Conservation (phyloP, 2,329 filamentous ascomycete species). For the Sarocladium kiliense region DNA sequence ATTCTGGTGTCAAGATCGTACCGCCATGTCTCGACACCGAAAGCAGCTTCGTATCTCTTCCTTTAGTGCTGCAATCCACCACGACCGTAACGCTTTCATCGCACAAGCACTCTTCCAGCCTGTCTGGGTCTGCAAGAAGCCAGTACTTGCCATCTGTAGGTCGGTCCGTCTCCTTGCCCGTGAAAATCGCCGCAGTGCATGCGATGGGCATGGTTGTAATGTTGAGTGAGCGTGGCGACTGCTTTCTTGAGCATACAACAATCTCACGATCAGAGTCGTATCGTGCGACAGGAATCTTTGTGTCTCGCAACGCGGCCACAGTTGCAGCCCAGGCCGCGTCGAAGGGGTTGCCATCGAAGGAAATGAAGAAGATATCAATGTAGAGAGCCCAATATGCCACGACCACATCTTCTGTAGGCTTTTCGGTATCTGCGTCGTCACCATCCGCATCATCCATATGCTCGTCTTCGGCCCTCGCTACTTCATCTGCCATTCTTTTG, state of each 20-base stretch:
- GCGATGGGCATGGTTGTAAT: slow-evolving; percentile 68
- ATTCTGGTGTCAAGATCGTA: slow-evolving; percentile 57
- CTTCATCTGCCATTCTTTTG: slow-evolving; percentile 42
- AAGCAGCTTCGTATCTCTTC: slow-evolving; percentile 53
- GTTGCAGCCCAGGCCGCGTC: slow-evolving; percentile 86
- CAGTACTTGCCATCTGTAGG: slow-evolving; percentile 51
- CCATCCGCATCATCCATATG: slow-evolving; percentile 34
- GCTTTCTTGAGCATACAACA: slow-evolving; percentile 64
- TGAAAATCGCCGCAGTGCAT: slow-evolving; percentile 74
- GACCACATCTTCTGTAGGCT: slow-evolving; percentile 38
- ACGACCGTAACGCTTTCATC: slow-evolving; percentile 78
- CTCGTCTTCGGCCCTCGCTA: slow-evolving; percentile 37
- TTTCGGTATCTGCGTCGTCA: slow-evolving; percentile 21
- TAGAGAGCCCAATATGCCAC: slow-evolving; percentile 95
- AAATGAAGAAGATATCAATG: slow-evolving; percentile 92
- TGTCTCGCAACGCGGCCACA: slow-evolving; percentile 73
- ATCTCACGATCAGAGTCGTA: slow-evolving; percentile 81
- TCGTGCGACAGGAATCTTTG: slow-evolving; percentile 68
- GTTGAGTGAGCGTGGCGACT: slow-evolving; percentile 46
- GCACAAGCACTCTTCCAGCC: slow-evolving; percentile 81
- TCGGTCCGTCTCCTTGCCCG: slow-evolving; percentile 50
- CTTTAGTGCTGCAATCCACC: slow-evolving; percentile 56
- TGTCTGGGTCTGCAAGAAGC: slow-evolving; percentile 84
- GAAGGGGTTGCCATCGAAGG: slow-evolving; percentile 85
- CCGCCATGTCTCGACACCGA: slow-evolving; percentile 83